These are phyloP conservation scores for Verbascum thapsus DNA, from an alignment of 257 asterid species.

Conservation along the genomic window DNA sequence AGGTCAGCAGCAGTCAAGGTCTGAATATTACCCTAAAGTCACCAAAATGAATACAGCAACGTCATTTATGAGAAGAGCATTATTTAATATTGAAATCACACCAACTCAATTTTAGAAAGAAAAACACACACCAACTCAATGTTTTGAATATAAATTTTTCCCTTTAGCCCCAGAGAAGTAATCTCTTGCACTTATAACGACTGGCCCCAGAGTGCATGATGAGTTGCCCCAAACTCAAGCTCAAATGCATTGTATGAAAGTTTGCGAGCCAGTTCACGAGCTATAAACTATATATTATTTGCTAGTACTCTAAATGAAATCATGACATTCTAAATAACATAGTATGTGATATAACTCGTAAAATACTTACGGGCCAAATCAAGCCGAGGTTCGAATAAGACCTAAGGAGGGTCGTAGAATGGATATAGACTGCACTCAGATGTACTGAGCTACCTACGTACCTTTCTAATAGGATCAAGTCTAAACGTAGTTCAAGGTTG, in stretches of 20 bases:
- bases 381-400: too few relatives aligned
- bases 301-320: not conserved
- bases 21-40: slow-evolving; percentile 88
- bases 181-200: not conserved
- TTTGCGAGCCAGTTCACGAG: not conserved
- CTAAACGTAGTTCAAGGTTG: too few relatives aligned
- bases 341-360: too few relatives aligned
- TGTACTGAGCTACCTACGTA: too few relatives aligned
- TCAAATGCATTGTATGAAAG: not conserved
- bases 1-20: slow-evolving; percentile 81
- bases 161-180: not conserved
- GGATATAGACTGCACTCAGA: too few relatives aligned
- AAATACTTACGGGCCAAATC: too few relatives aligned
- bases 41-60: slow-evolving; percentile 26
- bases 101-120: slow-evolving; percentile 9
- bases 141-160: not conserved
- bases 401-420: too few relatives aligned
- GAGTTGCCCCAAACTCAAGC: slow-evolving; percentile 12
- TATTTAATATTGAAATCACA: slow-evolving; percentile 5
- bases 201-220: slow-evolving; percentile 5
- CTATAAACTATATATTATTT: not conserved
- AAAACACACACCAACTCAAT: slow-evolving; percentile 10
- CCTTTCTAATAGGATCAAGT: too few relatives aligned
- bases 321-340: not conserved
- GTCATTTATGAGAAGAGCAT: slow-evolving; percentile 18